These are phyloP conservation scores for Rhizopogon rudus DNA, from an alignment of 768 basidiomycete genomes.

Conservation along the genomic window DNA sequence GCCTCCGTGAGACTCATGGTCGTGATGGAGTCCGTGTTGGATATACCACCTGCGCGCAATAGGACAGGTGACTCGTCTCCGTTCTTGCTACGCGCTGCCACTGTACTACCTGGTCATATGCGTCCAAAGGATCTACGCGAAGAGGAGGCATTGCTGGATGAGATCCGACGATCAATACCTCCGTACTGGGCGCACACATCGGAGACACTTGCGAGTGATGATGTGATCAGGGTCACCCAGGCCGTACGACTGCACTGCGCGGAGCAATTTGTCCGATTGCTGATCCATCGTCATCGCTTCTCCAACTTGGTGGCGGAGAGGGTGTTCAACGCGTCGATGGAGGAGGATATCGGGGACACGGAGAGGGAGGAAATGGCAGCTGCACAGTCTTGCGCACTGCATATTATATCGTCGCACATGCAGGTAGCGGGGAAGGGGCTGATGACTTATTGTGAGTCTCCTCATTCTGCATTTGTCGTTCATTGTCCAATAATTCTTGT, in stretches of 20 bases:
- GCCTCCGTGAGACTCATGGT: slow-evolving; percentile 74
- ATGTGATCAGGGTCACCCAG: slow-evolving; percentile 87
- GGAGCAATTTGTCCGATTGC: slow-evolving; percentile 81
- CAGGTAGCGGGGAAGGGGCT: slow-evolving; percentile 82
- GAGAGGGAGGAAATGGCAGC: slow-evolving; percentile 77
- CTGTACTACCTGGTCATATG: slow-evolving; percentile 58
- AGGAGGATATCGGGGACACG: slow-evolving; percentile 56
- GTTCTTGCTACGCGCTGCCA: slow-evolving; percentile 72
- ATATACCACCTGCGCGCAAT: slow-evolving; percentile 64
- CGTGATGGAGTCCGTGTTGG: slow-evolving; percentile 84
- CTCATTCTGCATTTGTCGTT: slow-evolving; percentile 2
- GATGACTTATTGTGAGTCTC: slow-evolving; percentile 88
- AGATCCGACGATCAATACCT: slow-evolving; percentile 68
- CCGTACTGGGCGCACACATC: slow-evolving; percentile 75
- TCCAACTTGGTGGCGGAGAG: slow-evolving; percentile 73
- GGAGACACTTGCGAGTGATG: slow-evolving; percentile 77
- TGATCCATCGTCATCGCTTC: slow-evolving; percentile 87
- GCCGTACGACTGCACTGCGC: slow-evolving; percentile 82
- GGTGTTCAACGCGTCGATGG: slow-evolving; percentile 36
- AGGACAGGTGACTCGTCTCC: slow-evolving; percentile 59
- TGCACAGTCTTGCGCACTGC: slow-evolving; percentile 73
- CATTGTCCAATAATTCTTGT: slow-evolving; percentile 9
- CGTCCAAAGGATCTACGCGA: slow-evolving; percentile 66
- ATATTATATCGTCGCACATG: slow-evolving; percentile 78
- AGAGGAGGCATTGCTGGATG: slow-evolving; percentile 77